Evolutionary conservation across 495 filamentous ascomycete species (phyloP).

Genomic region (Xylaria scruposa): DNA sequence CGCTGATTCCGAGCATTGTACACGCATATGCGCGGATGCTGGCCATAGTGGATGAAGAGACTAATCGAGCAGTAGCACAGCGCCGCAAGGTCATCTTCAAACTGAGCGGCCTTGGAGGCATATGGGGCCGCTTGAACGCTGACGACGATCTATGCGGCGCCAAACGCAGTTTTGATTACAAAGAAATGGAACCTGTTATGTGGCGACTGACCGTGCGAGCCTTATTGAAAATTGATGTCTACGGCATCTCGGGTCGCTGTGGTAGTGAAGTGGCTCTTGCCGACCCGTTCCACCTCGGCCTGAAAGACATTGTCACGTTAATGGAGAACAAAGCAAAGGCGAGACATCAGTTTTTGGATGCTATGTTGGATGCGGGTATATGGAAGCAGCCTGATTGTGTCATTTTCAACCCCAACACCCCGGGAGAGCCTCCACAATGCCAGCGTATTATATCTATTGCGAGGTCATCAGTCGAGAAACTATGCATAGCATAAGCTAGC

Average conservation of each 20-base stretch:
- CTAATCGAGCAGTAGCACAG: conserved; percentile 44
- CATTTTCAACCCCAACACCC: conserved; percentile 24
- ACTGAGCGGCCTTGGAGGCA: conserved; percentile 54
- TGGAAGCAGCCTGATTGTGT: conserved; percentile 30
- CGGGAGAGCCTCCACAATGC: conserved; percentile 46
- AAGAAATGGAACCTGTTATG: conserved; percentile 51
- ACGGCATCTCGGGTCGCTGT: conserved; percentile 47
- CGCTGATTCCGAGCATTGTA: conserved; percentile 67
- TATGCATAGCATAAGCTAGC: conserved; percentile 53
- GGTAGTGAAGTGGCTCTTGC: background rate
- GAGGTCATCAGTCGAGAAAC: conserved; percentile 52
- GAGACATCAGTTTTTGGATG: conserved; percentile 50
- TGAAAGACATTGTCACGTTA: conserved; percentile 57
- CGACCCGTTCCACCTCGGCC: conserved; percentile 43
- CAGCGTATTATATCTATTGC: conserved; percentile 57
- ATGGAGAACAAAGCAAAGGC: conserved; percentile 54
- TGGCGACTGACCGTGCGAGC: conserved; percentile 60
- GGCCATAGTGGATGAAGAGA: conserved; percentile 52
- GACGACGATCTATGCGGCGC: conserved; percentile 33
- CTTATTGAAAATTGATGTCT: conserved; percentile 59
- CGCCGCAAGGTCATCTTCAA: conserved; percentile 51
- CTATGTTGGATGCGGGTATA: conserved; percentile 39
- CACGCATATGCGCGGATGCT: conserved; percentile 62
- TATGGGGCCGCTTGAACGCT: conserved; percentile 42
- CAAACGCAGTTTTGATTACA: conserved; percentile 34